Evolutionary conservation across 192 early-diverging fungal genomes (phyloP).

Genomic region (Podila clonocystis): DNA sequence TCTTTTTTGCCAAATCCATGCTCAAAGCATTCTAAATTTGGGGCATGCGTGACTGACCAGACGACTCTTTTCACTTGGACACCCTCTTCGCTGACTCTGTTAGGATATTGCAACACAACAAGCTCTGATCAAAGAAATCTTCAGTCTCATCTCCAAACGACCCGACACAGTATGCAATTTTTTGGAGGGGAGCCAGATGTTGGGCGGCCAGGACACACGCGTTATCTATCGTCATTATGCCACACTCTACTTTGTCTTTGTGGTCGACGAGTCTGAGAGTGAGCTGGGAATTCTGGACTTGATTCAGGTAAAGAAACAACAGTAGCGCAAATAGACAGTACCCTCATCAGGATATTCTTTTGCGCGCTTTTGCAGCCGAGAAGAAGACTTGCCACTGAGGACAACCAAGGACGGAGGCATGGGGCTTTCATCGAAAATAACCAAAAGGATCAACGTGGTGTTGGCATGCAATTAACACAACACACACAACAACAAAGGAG

Average conservation of each 20-base stretch:
- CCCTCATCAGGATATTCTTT: neutral
- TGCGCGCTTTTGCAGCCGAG: no score
- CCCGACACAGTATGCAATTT: constrained; percentile 94
- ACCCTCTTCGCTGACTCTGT: neutral
- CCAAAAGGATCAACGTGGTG: no score
- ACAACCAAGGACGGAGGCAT: no score
- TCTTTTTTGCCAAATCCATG: no score
- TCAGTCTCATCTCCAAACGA: constrained; percentile 82
- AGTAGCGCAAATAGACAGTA: neutral
- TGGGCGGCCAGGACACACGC: constrained; percentile 86
- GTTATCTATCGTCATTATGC: constrained; percentile 98
- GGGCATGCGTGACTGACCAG: neutral
- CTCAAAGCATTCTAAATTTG: neutral
- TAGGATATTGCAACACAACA: constrained; percentile 88
- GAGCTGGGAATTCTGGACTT: constrained; percentile 96
- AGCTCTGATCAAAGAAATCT: constrained; percentile 89
- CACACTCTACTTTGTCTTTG: constrained; percentile 98
- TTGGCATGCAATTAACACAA: no score
- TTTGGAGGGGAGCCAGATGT: constrained; percentile 81
- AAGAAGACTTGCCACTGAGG: no score
- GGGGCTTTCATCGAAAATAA: no score
- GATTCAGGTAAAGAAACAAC: constrained; percentile 75
- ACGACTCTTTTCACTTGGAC: neutral
- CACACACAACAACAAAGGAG: no score
- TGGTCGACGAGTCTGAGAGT: constrained; percentile 95